Conservation (phyloP, 225 moss, liverwort and hornwort genomes). For the Physcomitrium patens region DNA sequence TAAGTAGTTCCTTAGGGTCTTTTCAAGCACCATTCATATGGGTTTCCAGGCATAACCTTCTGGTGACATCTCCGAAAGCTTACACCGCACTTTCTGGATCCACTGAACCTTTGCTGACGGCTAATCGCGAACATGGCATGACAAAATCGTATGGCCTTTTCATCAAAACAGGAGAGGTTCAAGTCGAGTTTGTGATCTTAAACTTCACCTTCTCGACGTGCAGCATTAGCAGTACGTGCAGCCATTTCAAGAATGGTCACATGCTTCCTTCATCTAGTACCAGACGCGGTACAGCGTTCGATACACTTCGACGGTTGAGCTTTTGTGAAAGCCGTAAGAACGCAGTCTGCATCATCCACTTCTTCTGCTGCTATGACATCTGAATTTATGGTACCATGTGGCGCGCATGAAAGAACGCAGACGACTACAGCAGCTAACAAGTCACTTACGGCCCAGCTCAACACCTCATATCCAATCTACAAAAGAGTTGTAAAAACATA, state of each 20-base stretch:
- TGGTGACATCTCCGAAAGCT: too few species aligned
- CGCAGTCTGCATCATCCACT: constrained; percentile 78
- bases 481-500: not conserved
- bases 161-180: constrained; percentile 33
- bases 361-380: constrained; percentile 74
- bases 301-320: constrained; percentile 33
- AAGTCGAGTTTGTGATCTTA: not conserved
- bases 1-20: too few species aligned
- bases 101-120: not conserved
- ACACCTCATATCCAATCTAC: not conserved
- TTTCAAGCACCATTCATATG: too few species aligned
- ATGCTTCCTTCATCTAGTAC: constrained; percentile 81
- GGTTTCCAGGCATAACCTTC: too few species aligned
- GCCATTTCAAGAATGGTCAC: constrained; percentile 72
- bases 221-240: constrained; percentile 63
- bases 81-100: constrained; percentile 17
- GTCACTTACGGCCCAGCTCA: not conserved
- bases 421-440: constrained; percentile 16
- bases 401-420: constrained; percentile 48
- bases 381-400: constrained; percentile 61
- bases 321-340: constrained; percentile 55
- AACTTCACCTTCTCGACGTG: constrained; percentile 54
- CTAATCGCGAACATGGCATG: not conserved
- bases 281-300: constrained; percentile 39
- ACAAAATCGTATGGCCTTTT: not conserved